Base-by-base conservation (phyloP, 2,329 filamentous ascomycete genomes). In the Samsoniella hepiali region DNA sequence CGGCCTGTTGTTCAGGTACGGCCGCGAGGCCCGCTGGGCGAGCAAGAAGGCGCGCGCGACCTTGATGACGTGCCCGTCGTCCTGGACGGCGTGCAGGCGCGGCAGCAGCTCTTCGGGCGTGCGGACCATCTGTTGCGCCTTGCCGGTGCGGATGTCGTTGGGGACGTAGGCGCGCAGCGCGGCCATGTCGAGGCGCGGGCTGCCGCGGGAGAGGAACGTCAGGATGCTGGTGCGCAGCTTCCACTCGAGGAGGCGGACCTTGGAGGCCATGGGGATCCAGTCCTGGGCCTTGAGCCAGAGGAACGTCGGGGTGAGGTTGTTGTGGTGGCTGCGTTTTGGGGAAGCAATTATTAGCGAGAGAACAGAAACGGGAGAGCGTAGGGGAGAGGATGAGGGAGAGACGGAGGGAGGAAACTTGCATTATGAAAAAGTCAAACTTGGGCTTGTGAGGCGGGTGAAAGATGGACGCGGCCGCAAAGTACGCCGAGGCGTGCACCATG, bases 51-150 rank as follows among this genome's bases (percentile, higher is more conserved):
- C 88, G 38, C 93, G 80, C 8, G 88, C 80, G 5, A 96, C 76
- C 75, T 97, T 97, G 61, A 88, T 81, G 10, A 86, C 81, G 75
- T 98, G 94, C 0, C 93, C 93, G 74, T 97, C 93, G 68, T 97
- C 93, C 0, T 81, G 71, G 40, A 83, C 71, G 10, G 66, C 65
- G 64, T 81, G 78, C 22, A 87, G 72, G 10, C 81, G 75, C 1
- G 78, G 72, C 7, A 85, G 73, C 3, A 86, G 73, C 1, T 81
- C 79, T 76, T 82, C 58, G 72, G 78, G 65, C 82, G 78, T 51
- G 82, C 70, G 27, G 70, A 74, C 49, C 74, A 74, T 82, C 79
- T 36, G 66, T 60, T 15, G 22, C 3, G 42, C 27, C 50, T 42
- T 38, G 38, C 44, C 58, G 15, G 31, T 22, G 45, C 56, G 54